These are phyloP conservation scores for Brassica cretica DNA, from an alignment of 345 rosid species.

Conservation along the genomic window DNA sequence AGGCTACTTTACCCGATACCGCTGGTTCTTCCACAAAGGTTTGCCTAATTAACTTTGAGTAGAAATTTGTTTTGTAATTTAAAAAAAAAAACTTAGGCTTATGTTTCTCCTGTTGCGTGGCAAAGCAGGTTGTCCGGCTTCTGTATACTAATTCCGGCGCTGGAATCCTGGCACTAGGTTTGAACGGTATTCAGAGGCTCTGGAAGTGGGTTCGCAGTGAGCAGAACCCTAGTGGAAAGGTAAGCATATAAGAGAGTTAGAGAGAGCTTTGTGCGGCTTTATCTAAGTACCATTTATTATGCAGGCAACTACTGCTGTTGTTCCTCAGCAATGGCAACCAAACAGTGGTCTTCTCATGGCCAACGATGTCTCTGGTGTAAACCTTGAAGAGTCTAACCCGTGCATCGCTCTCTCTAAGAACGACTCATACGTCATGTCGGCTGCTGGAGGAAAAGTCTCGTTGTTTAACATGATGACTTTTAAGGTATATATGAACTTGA, in stretches of 20 bases:
- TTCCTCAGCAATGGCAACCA: slow-evolving; percentile 93
- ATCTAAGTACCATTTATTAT: background rate
- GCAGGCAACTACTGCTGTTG: slow-evolving; percentile 74
- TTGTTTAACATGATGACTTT: slow-evolving; percentile 92
- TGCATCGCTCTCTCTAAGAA: slow-evolving; percentile 95
- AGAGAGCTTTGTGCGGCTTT: background rate
- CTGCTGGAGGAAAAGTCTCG: slow-evolving; percentile 88
- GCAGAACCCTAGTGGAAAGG: slow-evolving; percentile 86
- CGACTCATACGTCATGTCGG: slow-evolving; percentile 91
- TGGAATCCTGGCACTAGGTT: slow-evolving; percentile 85
- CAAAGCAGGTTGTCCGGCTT: slow-evolving; percentile 73
- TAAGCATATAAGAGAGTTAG: slow-evolving; percentile 33
- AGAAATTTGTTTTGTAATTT: background rate
- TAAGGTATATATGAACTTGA: slow-evolving; percentile 53
- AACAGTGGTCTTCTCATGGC: slow-evolving; percentile 87
- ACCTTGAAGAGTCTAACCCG: slow-evolving; percentile 77
- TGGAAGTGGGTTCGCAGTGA: slow-evolving; percentile 81
- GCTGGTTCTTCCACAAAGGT: slow-evolving; percentile 78
- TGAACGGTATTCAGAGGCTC: slow-evolving; percentile 71
- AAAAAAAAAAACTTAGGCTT: background rate
- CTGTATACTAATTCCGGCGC: slow-evolving; percentile 81
- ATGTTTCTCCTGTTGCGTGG: slow-evolving; percentile 22
- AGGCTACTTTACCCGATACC: slow-evolving; percentile 62
- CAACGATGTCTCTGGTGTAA: slow-evolving; percentile 75
- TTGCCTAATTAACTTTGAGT: slow-evolving; percentile 16